These are phyloP conservation scores for Bruguiera hainesii DNA, from an alignment of 441 rosid species.

Conservation along the genomic window DNA sequence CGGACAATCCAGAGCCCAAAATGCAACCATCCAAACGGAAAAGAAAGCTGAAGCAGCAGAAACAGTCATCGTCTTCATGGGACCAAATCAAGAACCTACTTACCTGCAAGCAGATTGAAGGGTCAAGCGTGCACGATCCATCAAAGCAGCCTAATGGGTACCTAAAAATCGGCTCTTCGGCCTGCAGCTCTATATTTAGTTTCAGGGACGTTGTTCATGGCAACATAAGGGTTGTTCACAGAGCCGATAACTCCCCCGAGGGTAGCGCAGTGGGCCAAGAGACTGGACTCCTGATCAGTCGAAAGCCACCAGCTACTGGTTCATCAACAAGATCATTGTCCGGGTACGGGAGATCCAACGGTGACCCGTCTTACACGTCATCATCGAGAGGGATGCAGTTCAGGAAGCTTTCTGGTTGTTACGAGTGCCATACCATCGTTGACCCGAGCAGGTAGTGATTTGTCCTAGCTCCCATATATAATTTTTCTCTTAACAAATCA, in stretches of 20 bases:
- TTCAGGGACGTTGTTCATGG: conserved; percentile 83
- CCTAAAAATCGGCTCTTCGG: conserved; percentile 47
- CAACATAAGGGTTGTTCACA: conserved; percentile 79
- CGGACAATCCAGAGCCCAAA: conserved; percentile 37
- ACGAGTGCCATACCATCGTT: conserved; percentile 88
- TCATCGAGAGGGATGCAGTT: conserved; percentile 84
- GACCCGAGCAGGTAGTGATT: conserved; percentile 75
- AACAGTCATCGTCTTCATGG: conserved; percentile 87
- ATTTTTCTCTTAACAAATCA: not conserved
- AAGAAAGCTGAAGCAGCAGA: conserved; percentile 32
- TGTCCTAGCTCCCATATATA: too few relatives aligned
- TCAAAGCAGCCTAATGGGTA: conserved; percentile 38
- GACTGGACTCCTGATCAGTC: conserved; percentile 43
- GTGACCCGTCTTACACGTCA: conserved; percentile 27
- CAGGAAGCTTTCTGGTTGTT: conserved; percentile 93
- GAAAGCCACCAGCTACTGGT: conserved; percentile 34
- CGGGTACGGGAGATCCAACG: conserved; percentile 49
- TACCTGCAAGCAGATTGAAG: conserved; percentile 82
- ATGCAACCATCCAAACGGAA: conserved; percentile 34
- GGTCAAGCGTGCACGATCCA: conserved; percentile 67
- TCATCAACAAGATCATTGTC: conserved; percentile 39
- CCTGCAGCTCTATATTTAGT: conserved; percentile 83
- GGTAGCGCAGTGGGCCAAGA: conserved; percentile 64
- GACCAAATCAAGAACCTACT: conserved; percentile 93
- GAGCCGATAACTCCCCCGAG: conserved; percentile 94